Base-by-base conservation (phyloP, 805 yeast species). In the Wickerhamomyces bisporus region DNA sequence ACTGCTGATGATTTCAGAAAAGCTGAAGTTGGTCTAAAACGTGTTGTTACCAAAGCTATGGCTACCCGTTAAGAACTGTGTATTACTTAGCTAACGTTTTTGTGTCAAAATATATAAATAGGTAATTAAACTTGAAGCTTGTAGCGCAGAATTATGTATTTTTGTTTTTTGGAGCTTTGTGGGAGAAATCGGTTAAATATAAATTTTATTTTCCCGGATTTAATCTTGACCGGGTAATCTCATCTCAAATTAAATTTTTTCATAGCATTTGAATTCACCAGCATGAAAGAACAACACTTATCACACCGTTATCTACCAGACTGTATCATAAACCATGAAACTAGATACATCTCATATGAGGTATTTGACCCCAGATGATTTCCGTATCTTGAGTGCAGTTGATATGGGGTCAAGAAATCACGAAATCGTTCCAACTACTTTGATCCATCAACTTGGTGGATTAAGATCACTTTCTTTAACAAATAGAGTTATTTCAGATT, bases 1-100 rank as follows among this genome's bases (percentile, higher is more conserved):
- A 64, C 94, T 60, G 91, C 96, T 68, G 98, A 93, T 66, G 97
- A 89, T 73, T 81, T 75, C 78, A 86, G 98, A 84, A 93, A 87
- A 84, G 98, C 98, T 65, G 98, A 93, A 81, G 87, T 93, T 70
- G 82, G 88, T 71, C 86, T 93, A 71, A 93, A 93, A 88, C 86
- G 98, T 75, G 96, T 91, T 65, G 97, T 91, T 70, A 91, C 96
- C 79, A 91, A 88, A 80, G 97, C 97, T 70, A 86, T 89, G 88
- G 85, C 96, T 61, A 79, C 96, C 71, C 96, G 96, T 80, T 85
- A 83, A 81, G 72, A 45, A 62, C 30, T 16, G 27, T 28, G 26
- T 19, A 17, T 9, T 24, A 19, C 20, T 5, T 20, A 20, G 26
- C 26, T 21, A n/a, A 30, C 9, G 5, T 27, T 13, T 19, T 34